Conservation (phyloP, 192 early-diverging fungal species). For the Piromyces finnis region DNA sequence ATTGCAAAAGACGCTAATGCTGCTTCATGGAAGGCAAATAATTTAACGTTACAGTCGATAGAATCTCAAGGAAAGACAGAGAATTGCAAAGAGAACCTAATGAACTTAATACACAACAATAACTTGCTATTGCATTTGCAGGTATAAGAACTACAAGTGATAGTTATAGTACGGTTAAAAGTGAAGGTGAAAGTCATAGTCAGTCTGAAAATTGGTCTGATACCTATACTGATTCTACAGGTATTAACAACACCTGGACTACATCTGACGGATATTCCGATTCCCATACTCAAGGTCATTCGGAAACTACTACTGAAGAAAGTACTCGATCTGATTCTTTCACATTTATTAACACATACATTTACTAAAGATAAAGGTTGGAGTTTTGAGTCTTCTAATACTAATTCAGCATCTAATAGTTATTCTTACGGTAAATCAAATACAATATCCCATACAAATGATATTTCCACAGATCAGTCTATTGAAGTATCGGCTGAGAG, state of each 20-base stretch:
- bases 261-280: background rate
- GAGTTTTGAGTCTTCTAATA: background rate
- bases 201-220: background rate
- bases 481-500: background rate
- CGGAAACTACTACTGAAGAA: background rate
- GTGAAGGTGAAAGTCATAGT: too few species aligned
- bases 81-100: background rate
- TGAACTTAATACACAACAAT: background rate
- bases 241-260: background rate
- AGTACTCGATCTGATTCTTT: background rate
- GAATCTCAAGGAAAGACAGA: background rate
- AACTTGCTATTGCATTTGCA: too few species aligned
- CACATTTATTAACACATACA: background rate
- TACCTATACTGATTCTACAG: background rate
- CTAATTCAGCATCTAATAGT: too few species aligned
- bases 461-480: background rate
- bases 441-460: background rate
- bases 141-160: too few species aligned
- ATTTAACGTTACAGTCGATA: too few species aligned
- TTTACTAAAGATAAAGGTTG: background rate
- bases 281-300: background rate
- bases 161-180: too few species aligned
- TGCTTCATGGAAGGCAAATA: too few species aligned
- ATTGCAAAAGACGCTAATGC: too few species aligned
- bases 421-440: background rate